phyloP scores from a whole-genome alignment of 805 yeast genomes.

The Lipomyces kockii region DNA sequence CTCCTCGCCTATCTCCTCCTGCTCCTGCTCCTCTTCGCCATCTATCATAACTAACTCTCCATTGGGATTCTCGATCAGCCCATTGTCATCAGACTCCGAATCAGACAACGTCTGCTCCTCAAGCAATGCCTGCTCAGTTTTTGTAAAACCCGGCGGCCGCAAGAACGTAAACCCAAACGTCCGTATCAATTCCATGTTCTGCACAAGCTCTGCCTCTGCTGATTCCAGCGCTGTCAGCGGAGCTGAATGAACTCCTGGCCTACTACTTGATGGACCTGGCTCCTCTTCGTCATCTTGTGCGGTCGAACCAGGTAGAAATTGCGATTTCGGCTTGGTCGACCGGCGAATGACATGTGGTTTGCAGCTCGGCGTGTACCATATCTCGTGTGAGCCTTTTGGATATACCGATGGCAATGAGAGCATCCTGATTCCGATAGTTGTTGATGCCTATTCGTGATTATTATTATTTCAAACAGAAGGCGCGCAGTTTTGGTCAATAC shows the following conservation, averaged over 20 bases:
- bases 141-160: constrained; percentile 63
- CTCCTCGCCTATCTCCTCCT: constrained; percentile 40
- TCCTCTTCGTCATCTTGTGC: constrained; percentile 3
- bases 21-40: constrained; percentile 37
- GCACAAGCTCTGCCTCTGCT: constrained; percentile 21
- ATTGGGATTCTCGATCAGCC: constrained; percentile 44
- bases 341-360: constrained; percentile 18
- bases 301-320: constrained; percentile 21
- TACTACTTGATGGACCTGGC: not conserved
- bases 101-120: constrained; percentile 40
- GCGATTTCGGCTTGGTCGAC: constrained; percentile 15
- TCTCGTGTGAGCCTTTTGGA: constrained; percentile 17
- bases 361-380: constrained; percentile 20
- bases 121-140: constrained; percentile 52
- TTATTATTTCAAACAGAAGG: not conserved
- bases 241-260: not conserved
- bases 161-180: constrained; percentile 55
- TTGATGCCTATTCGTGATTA: too few species aligned
- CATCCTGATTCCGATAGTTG: constrained; percentile 11
- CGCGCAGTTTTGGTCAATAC: too few species aligned
- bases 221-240: constrained; percentile 14
- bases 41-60: constrained; percentile 20
- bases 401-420: constrained; percentile 22
- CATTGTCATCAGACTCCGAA: constrained; percentile 46
- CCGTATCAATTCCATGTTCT: constrained; percentile 43